phyloP scores from a whole-genome alignment of 345 rosid species.

The Passiflora organensis region DNA sequence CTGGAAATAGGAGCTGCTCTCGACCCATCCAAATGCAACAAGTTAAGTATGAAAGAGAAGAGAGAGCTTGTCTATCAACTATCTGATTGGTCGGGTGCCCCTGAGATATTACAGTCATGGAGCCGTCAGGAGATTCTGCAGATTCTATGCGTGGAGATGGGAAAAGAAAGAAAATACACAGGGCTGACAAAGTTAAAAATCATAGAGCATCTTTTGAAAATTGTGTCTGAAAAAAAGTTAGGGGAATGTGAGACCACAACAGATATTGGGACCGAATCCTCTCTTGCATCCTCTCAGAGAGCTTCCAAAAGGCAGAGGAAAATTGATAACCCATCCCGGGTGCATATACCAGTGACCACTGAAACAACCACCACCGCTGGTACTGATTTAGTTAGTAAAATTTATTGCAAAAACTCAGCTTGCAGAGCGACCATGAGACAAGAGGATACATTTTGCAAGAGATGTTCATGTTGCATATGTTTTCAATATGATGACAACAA shows the following conservation, averaged over 20 bases:
- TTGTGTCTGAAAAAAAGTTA: constrained; percentile 62
- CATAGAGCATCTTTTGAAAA: constrained; percentile 75
- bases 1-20: constrained; percentile 14
- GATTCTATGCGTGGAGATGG: constrained; percentile 91
- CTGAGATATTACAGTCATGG: constrained; percentile 80
- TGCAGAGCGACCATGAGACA: constrained; percentile 66
- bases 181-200: constrained; percentile 86
- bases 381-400: constrained; percentile 26
- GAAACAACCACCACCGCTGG: constrained; percentile 13
- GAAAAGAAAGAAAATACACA: constrained; percentile 96
- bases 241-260: constrained; percentile 32
- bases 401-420: constrained; percentile 77
- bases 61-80: constrained; percentile 76
- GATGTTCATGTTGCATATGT: constrained; percentile 93
- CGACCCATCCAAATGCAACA: constrained; percentile 22
- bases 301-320: constrained; percentile 61
- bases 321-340: constrained; percentile 51
- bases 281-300: constrained; percentile 31
- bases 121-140: constrained; percentile 89
- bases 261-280: constrained; percentile 33
- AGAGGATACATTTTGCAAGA: constrained; percentile 69
- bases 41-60: constrained; percentile 62
- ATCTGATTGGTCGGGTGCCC: constrained; percentile 61
- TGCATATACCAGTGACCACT: constrained; percentile 35
- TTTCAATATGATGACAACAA: constrained; percentile 78